A percentile compares a stretch with the other conserved stretches of the same genome.
Conservation (phyloP, 78 protist species). For the Dictyostelium capitatum region DNA sequence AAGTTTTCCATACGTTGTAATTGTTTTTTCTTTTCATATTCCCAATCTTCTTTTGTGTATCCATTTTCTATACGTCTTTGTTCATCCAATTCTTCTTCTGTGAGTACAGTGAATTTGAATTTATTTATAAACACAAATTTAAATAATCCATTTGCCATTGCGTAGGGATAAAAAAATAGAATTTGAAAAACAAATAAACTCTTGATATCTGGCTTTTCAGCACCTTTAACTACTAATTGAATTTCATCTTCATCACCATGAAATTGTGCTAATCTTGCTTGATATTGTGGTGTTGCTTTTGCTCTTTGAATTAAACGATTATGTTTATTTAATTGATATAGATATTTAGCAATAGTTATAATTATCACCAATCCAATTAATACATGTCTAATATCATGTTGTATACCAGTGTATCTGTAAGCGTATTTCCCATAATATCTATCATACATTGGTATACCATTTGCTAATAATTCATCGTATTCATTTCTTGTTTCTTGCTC, state of each 20-base stretch:
- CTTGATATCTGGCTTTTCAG: constrained; percentile 24
- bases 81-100: constrained; percentile 36
- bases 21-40: constrained; percentile 21
- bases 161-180: neutral
- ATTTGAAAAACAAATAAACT: constrained; percentile 26
- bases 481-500: neutral
- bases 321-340: constrained; percentile 11
- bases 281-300: neutral
- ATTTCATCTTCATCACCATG: neutral
- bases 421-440: constrained; percentile 39
- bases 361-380: neutral
- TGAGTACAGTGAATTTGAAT: neutral
- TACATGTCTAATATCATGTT: constrained; percentile 44
- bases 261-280: neutral
- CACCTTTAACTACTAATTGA: constrained; percentile 24
- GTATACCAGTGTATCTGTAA: constrained; percentile 31
- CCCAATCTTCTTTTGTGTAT: constrained; percentile 18
- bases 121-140: neutral
- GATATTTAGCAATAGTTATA: constrained; percentile 7
- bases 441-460: constrained; percentile 43
- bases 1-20: constrained; percentile 10
- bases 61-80: constrained; percentile 8
- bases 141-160: neutral
- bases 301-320: neutral
- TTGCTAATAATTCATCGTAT: constrained; percentile 3